Evolutionary conservation across 83 land plant genomes (phyloP).

Genomic region (Picea abies): DNA sequence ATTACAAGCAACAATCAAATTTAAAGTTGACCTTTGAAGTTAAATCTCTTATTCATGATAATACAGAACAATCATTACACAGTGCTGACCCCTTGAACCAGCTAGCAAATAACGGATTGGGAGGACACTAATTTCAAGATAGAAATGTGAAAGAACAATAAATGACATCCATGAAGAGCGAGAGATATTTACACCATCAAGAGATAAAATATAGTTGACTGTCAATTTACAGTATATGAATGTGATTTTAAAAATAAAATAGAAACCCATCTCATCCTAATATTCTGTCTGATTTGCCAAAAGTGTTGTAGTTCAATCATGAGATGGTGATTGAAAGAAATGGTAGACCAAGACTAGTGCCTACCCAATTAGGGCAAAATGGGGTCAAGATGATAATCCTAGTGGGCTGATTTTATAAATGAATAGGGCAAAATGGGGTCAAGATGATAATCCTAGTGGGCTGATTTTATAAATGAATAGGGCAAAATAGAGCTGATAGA

Average conservation of each 20-base stretch:
- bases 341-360: no score
- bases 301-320: no score
- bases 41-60: not conserved
- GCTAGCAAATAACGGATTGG: not conserved
- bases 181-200: not conserved
- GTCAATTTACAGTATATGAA: not conserved
- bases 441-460: no score
- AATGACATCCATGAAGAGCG: not conserved
- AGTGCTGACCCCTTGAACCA: not conserved
- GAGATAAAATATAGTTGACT: not conserved
- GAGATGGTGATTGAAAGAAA: no score
- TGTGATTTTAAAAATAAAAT: not conserved
- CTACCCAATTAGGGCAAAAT: no score
- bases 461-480: no score
- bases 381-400: no score
- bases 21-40: not conserved
- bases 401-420: no score
- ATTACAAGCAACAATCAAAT: not conserved
- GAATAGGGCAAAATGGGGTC: no score
- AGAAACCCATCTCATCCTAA: not conserved
- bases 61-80: slow-evolving; percentile 3
- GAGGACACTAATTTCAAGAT: not conserved
- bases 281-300: not conserved
- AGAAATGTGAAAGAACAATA: no score
- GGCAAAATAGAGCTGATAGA: no score